phyloP scores from a whole-genome alignment of 345 rosid species.

The Populus alba region DNA sequence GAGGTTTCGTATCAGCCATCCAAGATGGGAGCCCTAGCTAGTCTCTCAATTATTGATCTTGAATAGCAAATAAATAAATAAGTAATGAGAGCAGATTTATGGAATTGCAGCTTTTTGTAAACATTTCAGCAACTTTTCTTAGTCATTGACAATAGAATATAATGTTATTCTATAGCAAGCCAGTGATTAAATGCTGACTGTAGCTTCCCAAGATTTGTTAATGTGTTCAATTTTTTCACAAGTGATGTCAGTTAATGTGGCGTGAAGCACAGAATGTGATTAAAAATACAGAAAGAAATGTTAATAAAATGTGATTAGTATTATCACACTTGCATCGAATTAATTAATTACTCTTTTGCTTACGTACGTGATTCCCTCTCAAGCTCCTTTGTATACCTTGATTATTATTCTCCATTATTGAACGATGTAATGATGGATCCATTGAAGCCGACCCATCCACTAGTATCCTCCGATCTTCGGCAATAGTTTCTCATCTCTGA shows the following conservation, averaged over 20 bases:
- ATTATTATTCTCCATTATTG: no score
- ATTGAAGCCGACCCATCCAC: background rate
- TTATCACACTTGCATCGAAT: no score
- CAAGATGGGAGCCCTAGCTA: background rate
- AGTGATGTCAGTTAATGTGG: background rate
- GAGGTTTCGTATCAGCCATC: background rate
- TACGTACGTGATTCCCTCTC: background rate
- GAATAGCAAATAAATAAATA: background rate
- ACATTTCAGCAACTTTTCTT: background rate
- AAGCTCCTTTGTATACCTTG: background rate
- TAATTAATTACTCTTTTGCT: background rate
- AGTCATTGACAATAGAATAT: background rate
- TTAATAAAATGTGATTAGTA: background rate
- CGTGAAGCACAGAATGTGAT: background rate
- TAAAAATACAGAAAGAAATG: no score
- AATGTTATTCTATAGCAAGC: background rate
- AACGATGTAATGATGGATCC: background rate
- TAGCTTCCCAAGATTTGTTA: background rate
- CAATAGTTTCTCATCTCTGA: background rate
- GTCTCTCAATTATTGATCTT: background rate
- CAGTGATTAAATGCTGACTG: background rate
- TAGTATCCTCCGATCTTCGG: background rate
- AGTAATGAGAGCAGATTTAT: background rate
- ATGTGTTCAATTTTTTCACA: background rate
- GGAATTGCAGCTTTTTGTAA: background rate